Evolutionary conservation across 768 basidiomycete species (phyloP), one percentile per base, ranked within the genome.

Genomic region (Rhizopogon vulgaris): DNA sequence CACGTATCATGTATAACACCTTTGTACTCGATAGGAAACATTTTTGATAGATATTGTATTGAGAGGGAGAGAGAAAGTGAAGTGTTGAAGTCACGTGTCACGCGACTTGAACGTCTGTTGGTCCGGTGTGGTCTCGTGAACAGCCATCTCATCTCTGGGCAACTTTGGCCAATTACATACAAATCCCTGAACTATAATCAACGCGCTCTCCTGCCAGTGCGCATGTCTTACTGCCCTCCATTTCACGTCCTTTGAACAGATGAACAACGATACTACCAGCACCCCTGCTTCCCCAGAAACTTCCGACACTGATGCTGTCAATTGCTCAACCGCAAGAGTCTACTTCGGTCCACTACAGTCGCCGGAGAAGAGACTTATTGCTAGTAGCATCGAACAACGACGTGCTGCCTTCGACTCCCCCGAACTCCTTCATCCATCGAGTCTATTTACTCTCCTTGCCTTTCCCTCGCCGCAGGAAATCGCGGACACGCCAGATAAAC

Each of bases 341-440:
- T 74, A 77, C 61, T 78, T 79, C 63, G 79, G 77, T 9, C 75
- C 78, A 30, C 59, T 78, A 17, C 74, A 69, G 52, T 78, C 82
- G 6, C 79, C 79, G 34, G 79, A 80, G 65, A 78, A 78, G 57
- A 71, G 68, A 51, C 73, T 75, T 54, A 60, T 68, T 22, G 63
- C 72, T 38, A 54, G 40, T 6, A 58, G 69, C 42, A 56, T 64
- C 24, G 60, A 66, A 55, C 65, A 62, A 56, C 57, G 63, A n/a
- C 57, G 54, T 52, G 63, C 60, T 55, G 41, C 58, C 51, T 39
- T 58, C 59, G 52, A 55, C 61, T 66, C 69, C 18, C 68, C 73
- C 22, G 22, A 3, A 22, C 22, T 22, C 22, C 60, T 74, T 34
- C 76, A 78, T 48, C 75, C 78, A 59, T 83, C 80, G 32, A 72